A percentile compares a stretch with the other conserved stretches of the same genome.
Evolutionary conservation across 176 grass and related monocot genomes (phyloP).

Genomic region (Eragrostis nindensis): DNA sequence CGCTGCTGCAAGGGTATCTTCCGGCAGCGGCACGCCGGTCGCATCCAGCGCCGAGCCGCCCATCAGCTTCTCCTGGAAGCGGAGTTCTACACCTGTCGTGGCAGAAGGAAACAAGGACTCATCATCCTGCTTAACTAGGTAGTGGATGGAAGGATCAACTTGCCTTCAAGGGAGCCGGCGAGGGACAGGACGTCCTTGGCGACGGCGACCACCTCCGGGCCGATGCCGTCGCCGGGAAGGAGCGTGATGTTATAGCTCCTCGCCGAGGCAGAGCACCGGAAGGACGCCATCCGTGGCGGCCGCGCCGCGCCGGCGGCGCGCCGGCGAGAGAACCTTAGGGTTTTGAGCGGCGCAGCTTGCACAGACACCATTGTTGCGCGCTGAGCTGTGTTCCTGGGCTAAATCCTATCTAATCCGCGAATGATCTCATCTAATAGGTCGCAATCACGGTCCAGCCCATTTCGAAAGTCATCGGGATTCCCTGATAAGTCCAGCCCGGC

Average conservation of each 20-base stretch:
- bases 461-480: too few relatives aligned
- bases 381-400: neutral
- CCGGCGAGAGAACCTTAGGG: slow-evolving; percentile 33
- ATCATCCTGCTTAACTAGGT: neutral
- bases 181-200: slow-evolving; percentile 85
- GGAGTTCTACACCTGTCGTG: slow-evolving; percentile 70
- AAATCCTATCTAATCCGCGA: neutral
- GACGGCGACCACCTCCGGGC: slow-evolving; percentile 91
- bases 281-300: neutral
- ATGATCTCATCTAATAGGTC: too few relatives aligned
- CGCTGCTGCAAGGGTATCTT: slow-evolving; percentile 64
- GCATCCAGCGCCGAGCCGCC: slow-evolving; percentile 70
- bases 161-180: slow-evolving; percentile 71
- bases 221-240: slow-evolving; percentile 90
- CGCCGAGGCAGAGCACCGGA: slow-evolving; percentile 41
- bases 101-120: neutral
- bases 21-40: slow-evolving; percentile 71
- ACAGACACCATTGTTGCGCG: slow-evolving; percentile 40
- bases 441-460: neutral
- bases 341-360: slow-evolving; percentile 45
- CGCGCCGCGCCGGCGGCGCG: neutral
- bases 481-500: too few relatives aligned
- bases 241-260: slow-evolving; percentile 80
- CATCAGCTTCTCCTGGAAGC: slow-evolving; percentile 67
- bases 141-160: neutral